These are phyloP conservation scores for Wickerhamomyces bisporus DNA, from an alignment of 805 yeast species.

Conservation along the genomic window DNA sequence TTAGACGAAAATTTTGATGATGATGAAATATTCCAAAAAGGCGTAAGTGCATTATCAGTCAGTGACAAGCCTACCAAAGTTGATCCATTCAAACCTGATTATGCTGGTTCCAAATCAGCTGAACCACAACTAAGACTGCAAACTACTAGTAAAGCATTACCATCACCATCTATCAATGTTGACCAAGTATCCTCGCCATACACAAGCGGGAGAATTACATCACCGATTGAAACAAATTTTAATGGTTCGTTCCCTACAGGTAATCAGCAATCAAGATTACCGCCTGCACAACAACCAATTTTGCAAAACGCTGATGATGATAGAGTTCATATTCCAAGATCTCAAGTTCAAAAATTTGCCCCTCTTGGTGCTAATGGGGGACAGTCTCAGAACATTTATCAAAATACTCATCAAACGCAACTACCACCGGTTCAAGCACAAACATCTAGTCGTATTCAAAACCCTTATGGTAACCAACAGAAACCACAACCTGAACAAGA, in stretches of 20 bases:
- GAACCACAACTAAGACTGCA: conserved; percentile 14
- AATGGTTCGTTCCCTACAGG: neutral
- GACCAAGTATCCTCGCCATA: conserved; percentile 15
- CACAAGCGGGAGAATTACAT: conserved; percentile 20
- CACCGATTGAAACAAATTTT: conserved; percentile 8
- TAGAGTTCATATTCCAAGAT: conserved; percentile 18
- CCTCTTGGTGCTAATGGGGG: conserved; percentile 18
- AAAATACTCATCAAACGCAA: neutral
- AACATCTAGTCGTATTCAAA: neutral
- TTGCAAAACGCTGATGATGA: conserved; percentile 1
- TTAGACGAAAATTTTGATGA: conserved; percentile 24
- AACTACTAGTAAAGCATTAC: conserved; percentile 12
- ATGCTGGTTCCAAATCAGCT: conserved; percentile 9
- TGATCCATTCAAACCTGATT: conserved; percentile 26
- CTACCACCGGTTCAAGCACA: neutral
- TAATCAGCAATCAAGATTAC: too few species aligned
- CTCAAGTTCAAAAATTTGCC: conserved; percentile 18
- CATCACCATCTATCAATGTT: conserved; percentile 9
- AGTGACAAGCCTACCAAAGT: conserved; percentile 5
- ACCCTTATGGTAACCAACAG: neutral
- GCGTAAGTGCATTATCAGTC: conserved; percentile 17
- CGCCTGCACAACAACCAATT: conserved; percentile 6
- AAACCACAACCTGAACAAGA: neutral
- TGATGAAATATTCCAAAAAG: conserved; percentile 24
- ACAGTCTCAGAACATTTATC: conserved; percentile 1